Base-by-base conservation (phyloP, 2,329 filamentous ascomycete genomes). In the Ophiostoma piceae region DNA sequence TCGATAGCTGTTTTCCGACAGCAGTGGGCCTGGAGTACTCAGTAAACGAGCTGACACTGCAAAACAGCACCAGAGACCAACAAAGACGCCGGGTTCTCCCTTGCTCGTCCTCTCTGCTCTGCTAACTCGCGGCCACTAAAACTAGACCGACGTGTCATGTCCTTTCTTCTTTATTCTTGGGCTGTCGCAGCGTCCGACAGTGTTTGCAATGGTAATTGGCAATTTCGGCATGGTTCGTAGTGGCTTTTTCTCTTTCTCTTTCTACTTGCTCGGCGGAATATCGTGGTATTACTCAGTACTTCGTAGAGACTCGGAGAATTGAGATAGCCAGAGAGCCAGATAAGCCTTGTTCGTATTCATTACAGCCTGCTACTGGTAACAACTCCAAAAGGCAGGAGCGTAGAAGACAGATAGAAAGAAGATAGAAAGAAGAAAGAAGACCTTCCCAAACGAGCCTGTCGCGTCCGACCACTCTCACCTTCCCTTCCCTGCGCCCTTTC, bases 391-490 rank as follows among this genome's bases (percentile, higher is more conserved):
- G 43, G 43, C 43, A 47, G 19, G 43, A 19, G 43, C 43, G 16
- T 29, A 29, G 26, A 43, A 14, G 16, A 43, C 35, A 35, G 4
- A 47, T 47, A 47, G 19, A 47, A 3, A 43, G 41, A 5, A 47
- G 43, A 47, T 47, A 19, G 35, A 8, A 35, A 5, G 35, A 8
- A 35, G 8, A 35, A 35, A 8, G 35, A 35, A 35, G 35, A 35
- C 62, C 62, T 65, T 65, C 62, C 62, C 62, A 14, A 65, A 65
- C 1, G 62, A 65, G 62, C 62, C 60, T 5, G 16, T 22, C 32
- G 60, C 19, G 60, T 22, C 16, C 12, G 29, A 8, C 26, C 26
- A 29, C 26, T 32, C n/a, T n/a, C 51, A 60, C 54, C 54, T 60
- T 60, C 22, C 54, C 11, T 4, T 26, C 26, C 29, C 12, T 6